A percentile compares a stretch with the other conserved stretches of the same genome.
Conservation (phyloP, 2,329 filamentous ascomycete genomes). For the Tolypocladium guangdongense region DNA sequence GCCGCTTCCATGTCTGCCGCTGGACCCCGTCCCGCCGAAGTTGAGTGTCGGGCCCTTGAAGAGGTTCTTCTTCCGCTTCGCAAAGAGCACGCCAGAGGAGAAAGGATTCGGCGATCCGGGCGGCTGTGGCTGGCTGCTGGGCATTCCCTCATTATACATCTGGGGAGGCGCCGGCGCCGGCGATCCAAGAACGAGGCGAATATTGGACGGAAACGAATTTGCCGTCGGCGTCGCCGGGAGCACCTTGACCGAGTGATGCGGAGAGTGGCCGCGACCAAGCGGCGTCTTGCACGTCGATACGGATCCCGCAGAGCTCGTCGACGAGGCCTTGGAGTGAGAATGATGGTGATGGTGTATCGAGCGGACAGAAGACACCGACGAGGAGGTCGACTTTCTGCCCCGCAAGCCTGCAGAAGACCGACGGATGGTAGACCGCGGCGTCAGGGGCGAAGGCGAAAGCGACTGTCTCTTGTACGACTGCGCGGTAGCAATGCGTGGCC, state of each 20-base stretch:
- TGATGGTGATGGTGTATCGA: slow-evolving; percentile 82
- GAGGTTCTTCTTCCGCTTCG: slow-evolving; percentile 67
- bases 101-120: slow-evolving; percentile 48
- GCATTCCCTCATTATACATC: slow-evolving; percentile 49
- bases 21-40: slow-evolving; percentile 30
- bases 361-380: slow-evolving; percentile 84
- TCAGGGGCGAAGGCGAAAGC: slow-evolving; percentile 75
- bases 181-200: slow-evolving; percentile 63
- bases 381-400: slow-evolving; percentile 91
- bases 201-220: slow-evolving; percentile 68
- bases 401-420: slow-evolving; percentile 74
- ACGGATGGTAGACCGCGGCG: slow-evolving; percentile 76
- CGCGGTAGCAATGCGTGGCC: slow-evolving; percentile 20
- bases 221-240: slow-evolving; percentile 77
- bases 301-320: slow-evolving; percentile 72
- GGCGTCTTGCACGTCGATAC: slow-evolving; percentile 61
- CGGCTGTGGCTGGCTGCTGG: slow-evolving; percentile 29
- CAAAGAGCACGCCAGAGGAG: slow-evolving; percentile 58
- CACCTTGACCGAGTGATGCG: slow-evolving; percentile 90
- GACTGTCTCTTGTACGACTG: slow-evolving; percentile 61
- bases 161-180: slow-evolving; percentile 38
- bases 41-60: slow-evolving; percentile 71
- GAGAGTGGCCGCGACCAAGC: slow-evolving; percentile 55
- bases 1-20: slow-evolving; percentile 21
- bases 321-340: slow-evolving; percentile 88